A percentile compares a stretch with the other conserved stretches of the same genome.
phyloP scores from a whole-genome alignment of 2,329 filamentous ascomycete species.

The Exophiala xenobiotica region DNA sequence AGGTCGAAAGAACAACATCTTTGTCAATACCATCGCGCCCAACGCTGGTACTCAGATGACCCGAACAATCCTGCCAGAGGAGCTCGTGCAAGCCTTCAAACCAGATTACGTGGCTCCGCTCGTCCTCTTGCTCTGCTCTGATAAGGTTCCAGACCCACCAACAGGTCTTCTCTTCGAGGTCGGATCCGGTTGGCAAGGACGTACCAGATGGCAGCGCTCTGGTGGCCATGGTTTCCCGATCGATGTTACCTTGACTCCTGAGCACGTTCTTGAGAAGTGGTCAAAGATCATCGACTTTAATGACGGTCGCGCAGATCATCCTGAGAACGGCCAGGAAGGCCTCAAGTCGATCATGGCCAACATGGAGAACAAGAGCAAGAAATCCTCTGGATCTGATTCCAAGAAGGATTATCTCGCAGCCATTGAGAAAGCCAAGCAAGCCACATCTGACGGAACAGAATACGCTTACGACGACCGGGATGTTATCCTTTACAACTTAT shows the following conservation, averaged over 20 bases:
- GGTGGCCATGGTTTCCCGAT: constrained; percentile 90
- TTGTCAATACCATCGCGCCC: constrained; percentile 95
- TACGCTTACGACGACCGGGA: constrained; percentile 86
- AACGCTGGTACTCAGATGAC: constrained; percentile 98
- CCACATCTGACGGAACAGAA: constrained; percentile 69
- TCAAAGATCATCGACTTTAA: constrained; percentile 82
- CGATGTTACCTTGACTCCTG: constrained; percentile 77
- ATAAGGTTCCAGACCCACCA: constrained; percentile 78
- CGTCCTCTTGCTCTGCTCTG: constrained; percentile 80
- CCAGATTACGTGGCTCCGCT: constrained; percentile 96
- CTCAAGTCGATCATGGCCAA: constrained; percentile 81
- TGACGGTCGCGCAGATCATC: constrained; percentile 81
- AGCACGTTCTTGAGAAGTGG: constrained; percentile 76
- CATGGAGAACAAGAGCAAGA: constrained; percentile 70
- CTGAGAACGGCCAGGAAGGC: constrained; percentile 72
- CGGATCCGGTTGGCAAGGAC: constrained; percentile 87
- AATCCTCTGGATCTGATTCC: constrained; percentile 47
- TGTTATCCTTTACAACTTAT: constrained; percentile 91
- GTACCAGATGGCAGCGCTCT: constrained; percentile 91
- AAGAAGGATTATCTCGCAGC: constrained; percentile 65
- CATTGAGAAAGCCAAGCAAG: constrained; percentile 73
- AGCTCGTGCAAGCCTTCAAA: constrained; percentile 98
- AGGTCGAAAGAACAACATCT: constrained; percentile 96
- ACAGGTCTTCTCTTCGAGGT: constrained; percentile 92
- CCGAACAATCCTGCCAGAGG: constrained; percentile 87